Percentiles rank a stretch among this genome's conserved stretches.
Evolutionary conservation across 140 eudicot genomes (phyloP).

Genomic region (Bidens hawaiensis): DNA sequence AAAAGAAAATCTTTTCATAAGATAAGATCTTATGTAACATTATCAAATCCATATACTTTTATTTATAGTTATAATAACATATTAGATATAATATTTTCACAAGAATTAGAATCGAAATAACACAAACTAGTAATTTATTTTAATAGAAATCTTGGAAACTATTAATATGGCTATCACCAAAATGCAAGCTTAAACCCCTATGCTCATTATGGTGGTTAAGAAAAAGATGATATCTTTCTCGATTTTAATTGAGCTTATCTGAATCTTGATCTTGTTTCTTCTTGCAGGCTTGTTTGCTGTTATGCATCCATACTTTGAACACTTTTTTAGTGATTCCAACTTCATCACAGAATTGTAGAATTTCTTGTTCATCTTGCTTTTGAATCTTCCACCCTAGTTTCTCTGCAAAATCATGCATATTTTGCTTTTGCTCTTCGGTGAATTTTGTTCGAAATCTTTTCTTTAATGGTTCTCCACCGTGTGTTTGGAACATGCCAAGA

Average conservation of each 20-base stretch:
- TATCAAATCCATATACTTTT: too few relatives aligned
- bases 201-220: not conserved
- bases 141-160: not conserved
- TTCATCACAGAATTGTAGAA: slow-evolving; percentile 45
- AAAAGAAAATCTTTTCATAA: too few relatives aligned
- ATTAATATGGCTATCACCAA: not conserved
- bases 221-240: not conserved
- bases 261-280: slow-evolving; percentile 37
- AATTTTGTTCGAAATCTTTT: slow-evolving; percentile 71
- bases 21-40: not conserved
- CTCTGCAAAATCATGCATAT: slow-evolving; percentile 60
- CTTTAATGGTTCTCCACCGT: slow-evolving; percentile 33
- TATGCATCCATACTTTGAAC: slow-evolving; percentile 83
- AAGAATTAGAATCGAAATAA: slow-evolving; percentile 17
- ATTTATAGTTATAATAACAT: too few relatives aligned
- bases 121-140: not conserved
- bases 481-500: slow-evolving; percentile 39
- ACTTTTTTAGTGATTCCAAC: slow-evolving; percentile 57
- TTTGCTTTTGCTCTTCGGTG: slow-evolving; percentile 55
- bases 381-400: slow-evolving; percentile 73
- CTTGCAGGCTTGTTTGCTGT: slow-evolving; percentile 71
- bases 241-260: not conserved
- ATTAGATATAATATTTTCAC: not conserved
- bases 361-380: slow-evolving; percentile 61
- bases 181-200: slow-evolving; percentile 6